phyloP scores from a whole-genome alignment of 331 rosid species.

The Saraca asoca region DNA sequence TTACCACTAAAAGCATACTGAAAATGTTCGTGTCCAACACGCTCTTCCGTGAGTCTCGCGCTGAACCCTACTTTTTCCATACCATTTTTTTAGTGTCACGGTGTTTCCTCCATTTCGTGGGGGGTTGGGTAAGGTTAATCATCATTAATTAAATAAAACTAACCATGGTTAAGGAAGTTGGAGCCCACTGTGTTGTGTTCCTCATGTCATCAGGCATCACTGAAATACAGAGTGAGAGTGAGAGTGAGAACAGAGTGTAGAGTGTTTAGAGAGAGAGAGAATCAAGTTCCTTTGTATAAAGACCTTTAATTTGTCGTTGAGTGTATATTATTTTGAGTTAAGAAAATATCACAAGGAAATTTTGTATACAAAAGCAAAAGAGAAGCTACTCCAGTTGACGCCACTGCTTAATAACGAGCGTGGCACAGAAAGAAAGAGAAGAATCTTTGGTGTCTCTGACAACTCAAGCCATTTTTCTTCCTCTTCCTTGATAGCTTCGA shows the following conservation, averaged over 20 bases:
- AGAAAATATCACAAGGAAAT: constrained; percentile 31
- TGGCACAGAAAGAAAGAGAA: constrained; percentile 6
- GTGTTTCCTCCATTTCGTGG: background rate
- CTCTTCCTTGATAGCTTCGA: constrained; percentile 28
- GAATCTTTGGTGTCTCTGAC: constrained; percentile 49
- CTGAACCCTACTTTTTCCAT: too few relatives aligned
- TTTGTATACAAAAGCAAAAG: constrained; percentile 26
- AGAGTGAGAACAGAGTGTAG: background rate
- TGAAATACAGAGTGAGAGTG: constrained; percentile 21
- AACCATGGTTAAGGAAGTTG: constrained; percentile 43
- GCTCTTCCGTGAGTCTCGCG: constrained; percentile 6
- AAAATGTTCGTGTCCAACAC: constrained; percentile 7
- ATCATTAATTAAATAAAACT: constrained; percentile 34
- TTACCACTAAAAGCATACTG: background rate
- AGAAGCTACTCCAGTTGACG: constrained; percentile 32
- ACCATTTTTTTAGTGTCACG: background rate
- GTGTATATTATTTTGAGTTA: constrained; percentile 10
- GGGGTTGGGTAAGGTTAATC: constrained; percentile 22
- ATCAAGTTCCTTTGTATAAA: constrained; percentile 55
- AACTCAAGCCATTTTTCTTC: constrained; percentile 29
- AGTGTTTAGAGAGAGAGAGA: constrained; percentile 29
- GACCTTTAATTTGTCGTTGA: constrained; percentile 47
- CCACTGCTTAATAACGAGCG: constrained; percentile 31
- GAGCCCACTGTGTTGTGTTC: constrained; percentile 38
- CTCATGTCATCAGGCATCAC: constrained; percentile 40